Conservation (phyloP, 2,329 filamentous ascomycete genomes). For the Pseudogymnoascus destructans region DNA sequence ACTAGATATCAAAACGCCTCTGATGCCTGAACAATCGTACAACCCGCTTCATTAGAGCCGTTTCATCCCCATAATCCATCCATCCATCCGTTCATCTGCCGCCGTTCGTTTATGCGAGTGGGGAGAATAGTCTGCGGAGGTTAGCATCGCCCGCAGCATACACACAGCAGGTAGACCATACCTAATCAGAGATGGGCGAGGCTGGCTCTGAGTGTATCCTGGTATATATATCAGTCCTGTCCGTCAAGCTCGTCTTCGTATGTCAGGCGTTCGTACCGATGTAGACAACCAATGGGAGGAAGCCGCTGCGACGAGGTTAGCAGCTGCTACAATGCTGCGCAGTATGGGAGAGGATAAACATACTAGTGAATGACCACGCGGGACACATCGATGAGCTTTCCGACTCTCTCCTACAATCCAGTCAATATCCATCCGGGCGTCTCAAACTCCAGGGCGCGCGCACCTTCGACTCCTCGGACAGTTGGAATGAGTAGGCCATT, state of each 20-base stretch:
- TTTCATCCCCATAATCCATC: not conserved
- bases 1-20: not conserved
- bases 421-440: constrained; percentile 16
- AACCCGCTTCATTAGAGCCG: not conserved
- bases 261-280: constrained; percentile 50
- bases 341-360: constrained; percentile 24
- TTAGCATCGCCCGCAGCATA: not conserved
- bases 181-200: constrained; percentile 69
- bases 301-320: constrained; percentile 54
- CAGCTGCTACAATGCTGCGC: constrained; percentile 1
- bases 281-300: constrained; percentile 92
- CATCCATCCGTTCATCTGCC: not conserved
- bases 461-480: constrained; percentile 98
- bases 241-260: constrained; percentile 15
- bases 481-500: constrained; percentile 28
- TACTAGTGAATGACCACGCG: constrained; percentile 94
- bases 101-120: constrained; percentile 39
- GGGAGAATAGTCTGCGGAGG: constrained; percentile 43
- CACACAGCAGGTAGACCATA: constrained; percentile 26
- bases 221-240: constrained; percentile 11
- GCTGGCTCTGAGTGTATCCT: constrained; percentile 93
- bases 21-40: not conserved
- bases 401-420: constrained; percentile 73
- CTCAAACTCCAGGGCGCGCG: constrained; percentile 13
- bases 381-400: constrained; percentile 88